Conservation (phyloP, 2,329 filamentous ascomycete species). For the Paracorniculantispora psalliotae region DNA sequence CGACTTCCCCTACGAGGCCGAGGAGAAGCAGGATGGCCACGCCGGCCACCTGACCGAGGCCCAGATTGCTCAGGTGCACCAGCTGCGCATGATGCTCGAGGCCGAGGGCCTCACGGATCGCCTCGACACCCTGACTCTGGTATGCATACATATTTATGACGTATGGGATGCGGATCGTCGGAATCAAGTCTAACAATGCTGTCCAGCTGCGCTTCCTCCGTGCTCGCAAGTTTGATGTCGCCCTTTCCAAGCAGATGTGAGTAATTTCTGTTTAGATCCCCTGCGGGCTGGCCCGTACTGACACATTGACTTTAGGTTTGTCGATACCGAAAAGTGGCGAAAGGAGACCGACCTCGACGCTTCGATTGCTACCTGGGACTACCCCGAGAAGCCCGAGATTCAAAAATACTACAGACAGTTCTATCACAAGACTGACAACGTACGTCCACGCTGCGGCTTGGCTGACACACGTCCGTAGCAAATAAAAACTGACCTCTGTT, state of each 20-base stretch:
- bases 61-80: conserved; percentile 84
- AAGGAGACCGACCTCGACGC: conserved; percentile 80
- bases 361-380: conserved; percentile 75
- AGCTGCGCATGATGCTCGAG: conserved; percentile 83
- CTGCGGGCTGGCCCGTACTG: conserved; percentile 17
- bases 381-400: conserved; percentile 77
- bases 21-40: conserved; percentile 68
- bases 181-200: not conserved
- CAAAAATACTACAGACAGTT: conserved; percentile 95
- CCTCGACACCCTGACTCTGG: conserved; percentile 87
- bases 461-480: not conserved
- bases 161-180: not conserved
- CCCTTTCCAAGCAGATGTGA: conserved; percentile 81
- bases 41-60: conserved; percentile 79
- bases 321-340: conserved; percentile 87
- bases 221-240: conserved; percentile 91
- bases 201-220: conserved; percentile 78
- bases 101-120: conserved; percentile 73
- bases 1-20: conserved; percentile 79
- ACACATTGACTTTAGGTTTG: conserved; percentile 59
- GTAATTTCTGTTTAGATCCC: conserved; percentile 24
- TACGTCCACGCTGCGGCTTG: conserved; percentile 27
- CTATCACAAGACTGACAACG: conserved; percentile 95
- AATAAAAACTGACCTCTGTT: conserved; percentile 8
- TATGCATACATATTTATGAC: conserved; percentile 38